A percentile compares a stretch with the other conserved stretches of the same genome.
Evolutionary conservation across 129 eudicot species (phyloP).

Genomic region (Centella asiatica): DNA sequence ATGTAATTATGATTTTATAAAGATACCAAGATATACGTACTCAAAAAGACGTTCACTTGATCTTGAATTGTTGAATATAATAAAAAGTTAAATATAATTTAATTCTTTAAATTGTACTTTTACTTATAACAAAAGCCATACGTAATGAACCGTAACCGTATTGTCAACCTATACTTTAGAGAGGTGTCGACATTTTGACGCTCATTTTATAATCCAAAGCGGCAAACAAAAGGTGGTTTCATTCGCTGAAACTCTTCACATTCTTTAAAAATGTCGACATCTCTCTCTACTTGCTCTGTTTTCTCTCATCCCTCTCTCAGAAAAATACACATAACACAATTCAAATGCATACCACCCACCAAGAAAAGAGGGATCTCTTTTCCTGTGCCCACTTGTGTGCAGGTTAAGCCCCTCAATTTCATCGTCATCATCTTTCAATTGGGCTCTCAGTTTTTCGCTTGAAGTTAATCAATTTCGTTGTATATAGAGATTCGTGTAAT

Average conservation of each 20-base stretch:
- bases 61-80: no score
- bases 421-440: not conserved
- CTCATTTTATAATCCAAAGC: not conserved
- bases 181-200: not conserved
- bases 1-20: no score
- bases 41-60: no score
- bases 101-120: no score
- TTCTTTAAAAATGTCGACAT: slow-evolving; percentile 25
- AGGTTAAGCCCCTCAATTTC: not conserved
- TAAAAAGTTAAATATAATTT: no score
- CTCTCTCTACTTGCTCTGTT: not conserved
- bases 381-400: not conserved
- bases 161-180: not conserved
- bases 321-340: not conserved
- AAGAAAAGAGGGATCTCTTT: not conserved
- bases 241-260: not conserved
- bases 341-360: slow-evolving; percentile 3
- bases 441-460: not conserved
- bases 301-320: slow-evolving; percentile 5
- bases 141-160: not conserved
- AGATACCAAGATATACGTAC: no score
- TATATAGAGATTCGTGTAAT: slow-evolving; percentile 27
- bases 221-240: not conserved
- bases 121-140: not conserved
- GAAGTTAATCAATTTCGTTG: no score